Evolutionary conservation across 1,139 yeast species (phyloP).

Genomic region (Sugiyamaella novakii): DNA sequence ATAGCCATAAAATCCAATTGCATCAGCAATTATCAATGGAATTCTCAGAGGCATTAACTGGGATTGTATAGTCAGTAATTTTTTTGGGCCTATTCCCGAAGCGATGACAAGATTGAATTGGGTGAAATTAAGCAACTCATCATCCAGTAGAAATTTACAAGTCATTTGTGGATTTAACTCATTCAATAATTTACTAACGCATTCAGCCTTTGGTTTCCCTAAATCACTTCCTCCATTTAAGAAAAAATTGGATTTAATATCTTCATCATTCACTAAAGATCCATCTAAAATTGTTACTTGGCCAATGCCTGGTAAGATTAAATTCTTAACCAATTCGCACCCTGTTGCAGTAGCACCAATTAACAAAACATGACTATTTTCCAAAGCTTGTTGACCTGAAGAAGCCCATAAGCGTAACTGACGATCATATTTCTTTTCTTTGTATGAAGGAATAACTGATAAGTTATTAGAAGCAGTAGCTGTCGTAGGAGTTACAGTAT

Average conservation of each 20-base stretch:
- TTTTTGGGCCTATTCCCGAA: slow-evolving; percentile 39
- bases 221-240: slow-evolving; percentile 49
- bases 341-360: slow-evolving; percentile 63
- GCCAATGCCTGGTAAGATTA: slow-evolving; percentile 81
- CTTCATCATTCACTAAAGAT: slow-evolving; percentile 46
- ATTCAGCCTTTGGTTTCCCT: slow-evolving; percentile 48
- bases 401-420: slow-evolving; percentile 88
- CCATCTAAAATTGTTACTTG: slow-evolving; percentile 61
- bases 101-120: slow-evolving; percentile 58
- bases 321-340: slow-evolving; percentile 72
- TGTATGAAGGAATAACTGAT: slow-evolving; percentile 21
- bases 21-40: slow-evolving; percentile 56
- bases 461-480: too few relatives aligned
- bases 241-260: slow-evolving; percentile 65
- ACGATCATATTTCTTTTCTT: slow-evolving; percentile 63
- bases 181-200: slow-evolving; percentile 48
- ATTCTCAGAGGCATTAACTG: slow-evolving; percentile 50
- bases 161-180: slow-evolving; percentile 65
- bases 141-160: slow-evolving; percentile 43
- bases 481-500: too few relatives aligned
- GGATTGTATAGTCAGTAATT: slow-evolving; percentile 42
- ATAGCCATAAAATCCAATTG: slow-evolving; percentile 71
- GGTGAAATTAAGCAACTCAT: slow-evolving; percentile 46
- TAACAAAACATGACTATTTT: slow-evolving; percentile 61
- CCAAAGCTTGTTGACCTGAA: slow-evolving; percentile 68